Base-by-base conservation (phyloP, 441 rosid species). In the Omphalea diandra region DNA sequence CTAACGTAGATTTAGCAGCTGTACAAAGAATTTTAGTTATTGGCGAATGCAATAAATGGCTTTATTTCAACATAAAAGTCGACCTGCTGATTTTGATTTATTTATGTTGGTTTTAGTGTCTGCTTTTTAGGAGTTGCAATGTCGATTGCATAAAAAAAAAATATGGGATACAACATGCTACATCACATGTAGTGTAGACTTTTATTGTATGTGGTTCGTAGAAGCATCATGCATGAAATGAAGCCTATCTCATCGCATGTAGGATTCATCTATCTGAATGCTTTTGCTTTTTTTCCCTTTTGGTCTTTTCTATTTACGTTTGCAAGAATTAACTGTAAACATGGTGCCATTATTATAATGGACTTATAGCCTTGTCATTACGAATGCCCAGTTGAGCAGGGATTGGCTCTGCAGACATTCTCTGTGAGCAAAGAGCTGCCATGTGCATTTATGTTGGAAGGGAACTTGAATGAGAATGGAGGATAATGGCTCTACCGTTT, bases 21-120 rank as follows among this genome's bases (percentile, higher is more conserved):
- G 82, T 83, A 85, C 76, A 83, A 65, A 65, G 77, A 63, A 33
- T 56, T 67, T 63, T 56, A 65, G 61, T 32, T 65, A n/a, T 11
- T 67, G 77, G 33, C 61, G 76, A 29, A 57, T 71, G 72, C 63
- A 68, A 73, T 70, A 73, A 68, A 17, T 49, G 70, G 47, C 31
- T 47, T 72, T 61, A 63, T 36, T 70, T 59, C 57, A 27, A 49
- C 35, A 50, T 55, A 53, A 57, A 40, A 61, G n/a, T 70, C 52
- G 17, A 57, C 72, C 14, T 40, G 55, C 35, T 9, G 53, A 68
- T 50, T 81, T 59, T 68, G 65, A 4, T 36, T 38, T 71, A 33
- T 54, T 31, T 24, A 15, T 55, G 52, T 32, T 31, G 38, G 40
- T 31, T 11, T 12, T 10, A 52, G 6, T 54, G 63, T 29, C 33